Evolutionary conservation across 345 rosid species (phyloP).

Genomic region (Rhodamnia argentea): DNA sequence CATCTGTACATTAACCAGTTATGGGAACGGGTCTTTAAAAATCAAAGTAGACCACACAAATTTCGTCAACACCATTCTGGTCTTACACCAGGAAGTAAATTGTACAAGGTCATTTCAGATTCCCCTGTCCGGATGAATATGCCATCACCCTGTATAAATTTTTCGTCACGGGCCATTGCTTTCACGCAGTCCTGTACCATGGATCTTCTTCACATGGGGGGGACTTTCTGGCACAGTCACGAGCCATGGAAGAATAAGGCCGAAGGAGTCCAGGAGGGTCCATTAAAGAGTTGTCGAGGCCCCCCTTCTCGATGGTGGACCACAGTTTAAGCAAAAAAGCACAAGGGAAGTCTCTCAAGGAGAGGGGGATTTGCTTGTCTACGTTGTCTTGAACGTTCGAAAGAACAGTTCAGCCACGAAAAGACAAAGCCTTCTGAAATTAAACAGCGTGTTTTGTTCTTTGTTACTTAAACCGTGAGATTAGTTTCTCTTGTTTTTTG

Average conservation of each 20-base stretch:
- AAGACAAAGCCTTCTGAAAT: neutral
- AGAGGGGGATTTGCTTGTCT: neutral
- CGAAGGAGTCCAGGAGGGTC: neutral
- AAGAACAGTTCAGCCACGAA: neutral
- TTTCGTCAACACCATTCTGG: neutral
- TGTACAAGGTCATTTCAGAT: neutral
- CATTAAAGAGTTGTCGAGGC: neutral
- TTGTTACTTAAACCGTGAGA: neutral
- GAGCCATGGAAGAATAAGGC: neutral
- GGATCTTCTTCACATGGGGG: neutral
- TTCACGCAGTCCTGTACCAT: neutral
- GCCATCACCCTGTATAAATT: neutral
- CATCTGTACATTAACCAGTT: neutral
- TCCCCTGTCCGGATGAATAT: neutral
- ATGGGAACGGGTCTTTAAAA: neutral
- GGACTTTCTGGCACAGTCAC: neutral
- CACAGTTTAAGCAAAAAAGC: neutral
- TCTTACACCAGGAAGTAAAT: neutral
- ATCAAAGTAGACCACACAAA: neutral
- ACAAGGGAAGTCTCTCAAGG: neutral
- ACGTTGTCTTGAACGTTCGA: neutral
- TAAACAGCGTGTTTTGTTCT: neutral
- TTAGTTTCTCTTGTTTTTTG: neutral
- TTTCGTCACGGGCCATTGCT: neutral
- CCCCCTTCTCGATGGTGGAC: neutral